A percentile compares a stretch with the other conserved stretches of the same genome.
phyloP scores from a whole-genome alignment of 805 yeast species.

The Metschnikowia henanensis region DNA sequence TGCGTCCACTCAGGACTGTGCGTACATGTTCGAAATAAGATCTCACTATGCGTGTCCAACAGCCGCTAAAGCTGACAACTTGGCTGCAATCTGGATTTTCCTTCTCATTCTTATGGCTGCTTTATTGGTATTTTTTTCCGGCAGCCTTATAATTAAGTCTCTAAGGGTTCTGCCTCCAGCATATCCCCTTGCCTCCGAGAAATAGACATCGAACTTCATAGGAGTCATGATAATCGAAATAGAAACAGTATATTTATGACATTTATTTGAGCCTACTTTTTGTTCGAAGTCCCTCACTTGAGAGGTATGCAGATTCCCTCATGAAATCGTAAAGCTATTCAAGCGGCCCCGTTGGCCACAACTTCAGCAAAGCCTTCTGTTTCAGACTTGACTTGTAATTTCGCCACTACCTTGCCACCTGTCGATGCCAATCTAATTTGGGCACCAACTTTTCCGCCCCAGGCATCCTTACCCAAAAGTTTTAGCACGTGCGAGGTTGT shows the following conservation, averaged over 20 bases:
- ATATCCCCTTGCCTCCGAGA: slow-evolving; percentile 1
- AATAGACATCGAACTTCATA: background rate
- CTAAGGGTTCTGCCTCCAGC: slow-evolving; percentile 11
- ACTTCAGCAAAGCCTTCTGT: slow-evolving; percentile 30
- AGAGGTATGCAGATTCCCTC: too few species aligned
- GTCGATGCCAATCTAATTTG: slow-evolving; percentile 50
- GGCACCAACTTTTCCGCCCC: slow-evolving; percentile 56
- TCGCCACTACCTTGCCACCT: slow-evolving; percentile 60
- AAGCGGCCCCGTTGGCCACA: slow-evolving; percentile 13
- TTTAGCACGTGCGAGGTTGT: slow-evolving; percentile 70
- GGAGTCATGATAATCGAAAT: too few species aligned
- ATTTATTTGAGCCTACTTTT: too few species aligned
- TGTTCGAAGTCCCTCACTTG: too few species aligned
- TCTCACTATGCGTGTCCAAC: slow-evolving; percentile 88
- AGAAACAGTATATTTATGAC: too few species aligned
- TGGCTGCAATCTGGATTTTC: slow-evolving; percentile 50
- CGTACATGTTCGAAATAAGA: slow-evolving; percentile 79
- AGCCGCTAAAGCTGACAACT: slow-evolving; percentile 27
- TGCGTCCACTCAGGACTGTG: slow-evolving; percentile 74
- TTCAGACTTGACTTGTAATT: slow-evolving; percentile 51
- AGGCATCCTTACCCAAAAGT: slow-evolving; percentile 75
- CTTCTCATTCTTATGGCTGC: slow-evolving; percentile 47
- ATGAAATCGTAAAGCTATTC: background rate
- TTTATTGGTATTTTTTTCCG: slow-evolving; percentile 43
- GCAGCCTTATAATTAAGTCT: slow-evolving; percentile 32